Conservation (phyloP, 1,284 basidiomycete species). For the Xerocomus nothofagi region DNA sequence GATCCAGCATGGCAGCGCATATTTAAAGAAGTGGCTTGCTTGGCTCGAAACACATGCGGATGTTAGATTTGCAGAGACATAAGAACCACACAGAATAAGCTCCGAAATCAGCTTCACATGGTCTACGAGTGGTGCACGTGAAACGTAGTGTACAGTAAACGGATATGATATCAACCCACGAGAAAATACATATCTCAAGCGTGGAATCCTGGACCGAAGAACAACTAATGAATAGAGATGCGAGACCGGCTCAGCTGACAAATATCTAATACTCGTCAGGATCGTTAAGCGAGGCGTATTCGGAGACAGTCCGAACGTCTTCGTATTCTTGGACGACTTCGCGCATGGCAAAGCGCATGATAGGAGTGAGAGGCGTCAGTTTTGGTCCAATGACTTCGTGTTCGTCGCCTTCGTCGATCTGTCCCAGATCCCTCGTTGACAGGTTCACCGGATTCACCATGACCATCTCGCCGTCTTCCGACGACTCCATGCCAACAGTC, state of each 20-base stretch:
- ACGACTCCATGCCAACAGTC: slow-evolving; percentile 36
- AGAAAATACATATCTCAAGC: slow-evolving; percentile 13
- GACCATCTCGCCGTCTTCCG: slow-evolving; percentile 50
- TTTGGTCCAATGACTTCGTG: slow-evolving; percentile 66
- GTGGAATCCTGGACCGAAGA: background rate
- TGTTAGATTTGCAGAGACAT: slow-evolving; percentile 72
- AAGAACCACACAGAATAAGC: background rate
- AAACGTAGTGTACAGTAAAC: slow-evolving; percentile 6
- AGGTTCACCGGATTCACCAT: slow-evolving; percentile 38
- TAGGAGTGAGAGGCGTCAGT: slow-evolving; percentile 70
- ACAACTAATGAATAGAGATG: background rate
- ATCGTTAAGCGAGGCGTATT: slow-evolving; percentile 70
- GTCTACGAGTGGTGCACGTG: background rate
- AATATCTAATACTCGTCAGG: slow-evolving; percentile 64
- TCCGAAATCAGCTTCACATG: background rate
- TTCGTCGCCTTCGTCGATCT: slow-evolving; percentile 36
- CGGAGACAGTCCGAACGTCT: slow-evolving; percentile 67
- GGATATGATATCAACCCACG: slow-evolving; percentile 4
- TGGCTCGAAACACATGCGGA: slow-evolving; percentile 92
- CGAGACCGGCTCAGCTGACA: slow-evolving; percentile 8
- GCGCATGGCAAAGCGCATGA: slow-evolving; percentile 77
- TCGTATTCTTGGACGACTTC: slow-evolving; percentile 79
- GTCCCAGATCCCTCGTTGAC: slow-evolving; percentile 38
- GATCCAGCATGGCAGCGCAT: slow-evolving; percentile 77
- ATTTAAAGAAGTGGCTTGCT: slow-evolving; percentile 84